Evolutionary conservation across 2,329 filamentous ascomycete genomes (phyloP).

Genomic region (Cladophialophora bantiana): DNA sequence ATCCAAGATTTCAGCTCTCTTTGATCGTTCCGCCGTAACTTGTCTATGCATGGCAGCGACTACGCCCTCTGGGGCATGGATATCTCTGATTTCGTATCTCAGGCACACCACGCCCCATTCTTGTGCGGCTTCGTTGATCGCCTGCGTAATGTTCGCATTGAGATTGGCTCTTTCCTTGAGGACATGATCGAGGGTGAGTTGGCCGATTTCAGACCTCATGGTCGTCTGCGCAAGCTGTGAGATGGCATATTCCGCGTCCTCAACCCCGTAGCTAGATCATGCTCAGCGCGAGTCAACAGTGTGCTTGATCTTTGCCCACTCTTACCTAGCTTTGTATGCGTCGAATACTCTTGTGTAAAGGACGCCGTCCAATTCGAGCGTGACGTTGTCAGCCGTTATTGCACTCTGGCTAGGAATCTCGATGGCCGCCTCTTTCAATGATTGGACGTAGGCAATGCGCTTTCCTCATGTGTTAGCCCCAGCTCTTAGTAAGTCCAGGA

Average conservation of each 20-base stretch:
- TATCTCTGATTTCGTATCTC: conserved; percentile 97
- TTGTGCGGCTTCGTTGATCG: conserved; percentile 96
- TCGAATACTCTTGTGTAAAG: conserved; percentile 96
- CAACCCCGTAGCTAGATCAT: conserved; percentile 81
- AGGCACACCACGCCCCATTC: conserved; percentile 97
- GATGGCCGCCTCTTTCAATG: conserved; percentile 91
- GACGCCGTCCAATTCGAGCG: conserved; percentile 92
- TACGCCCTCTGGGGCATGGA: conserved; percentile 91
- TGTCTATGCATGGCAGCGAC: conserved; percentile 98
- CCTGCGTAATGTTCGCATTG: conserved; percentile 97
- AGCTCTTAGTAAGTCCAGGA: not conserved
- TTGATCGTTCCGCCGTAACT: conserved; percentile 95
- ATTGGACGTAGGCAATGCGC: conserved; percentile 97
- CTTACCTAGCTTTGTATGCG: conserved; percentile 93
- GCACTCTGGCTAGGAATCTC: conserved; percentile 98
- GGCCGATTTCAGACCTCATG: conserved; percentile 98
- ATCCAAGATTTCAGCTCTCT: conserved; percentile 96
- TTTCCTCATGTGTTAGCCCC: conserved; percentile 21
- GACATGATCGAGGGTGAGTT: conserved; percentile 94
- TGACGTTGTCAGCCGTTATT: conserved; percentile 98
- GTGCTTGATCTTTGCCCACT: not conserved
- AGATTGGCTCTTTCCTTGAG: conserved; percentile 95
- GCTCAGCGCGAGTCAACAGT: conserved; percentile 7
- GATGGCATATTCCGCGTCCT: conserved; percentile 98
- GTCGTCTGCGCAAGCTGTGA: conserved; percentile 97